phyloP scores from a whole-genome alignment of 306 rosid species.

The Malus orientalis region DNA sequence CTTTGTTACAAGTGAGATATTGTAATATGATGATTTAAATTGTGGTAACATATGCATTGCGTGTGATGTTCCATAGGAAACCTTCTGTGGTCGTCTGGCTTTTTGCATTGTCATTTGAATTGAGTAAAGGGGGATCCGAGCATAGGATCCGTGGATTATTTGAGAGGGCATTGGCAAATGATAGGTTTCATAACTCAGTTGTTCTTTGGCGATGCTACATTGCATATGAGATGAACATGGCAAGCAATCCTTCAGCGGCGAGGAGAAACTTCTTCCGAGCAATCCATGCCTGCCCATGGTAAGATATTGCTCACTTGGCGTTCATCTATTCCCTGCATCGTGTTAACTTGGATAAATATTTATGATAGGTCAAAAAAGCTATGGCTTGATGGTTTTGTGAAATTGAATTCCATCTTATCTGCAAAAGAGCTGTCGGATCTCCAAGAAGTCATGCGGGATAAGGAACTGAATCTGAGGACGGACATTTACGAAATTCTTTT shows the following conservation, averaged over 20 bases:
- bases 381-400: constrained; percentile 89
- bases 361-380: constrained; percentile 72
- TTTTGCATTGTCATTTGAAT: constrained; percentile 74
- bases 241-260: constrained; percentile 58
- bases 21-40: not conserved
- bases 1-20: not conserved
- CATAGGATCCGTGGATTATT: constrained; percentile 84
- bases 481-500: constrained; percentile 91
- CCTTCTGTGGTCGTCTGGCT: constrained; percentile 76
- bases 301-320: constrained; percentile 18
- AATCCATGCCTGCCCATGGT: constrained; percentile 97
- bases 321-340: not conserved
- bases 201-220: constrained; percentile 86
- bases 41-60: not conserved
- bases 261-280: constrained; percentile 86
- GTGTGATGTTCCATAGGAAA: constrained; percentile 42
- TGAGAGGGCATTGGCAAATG: constrained; percentile 68
- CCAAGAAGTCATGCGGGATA: constrained; percentile 96
- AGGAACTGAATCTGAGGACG: constrained; percentile 86
- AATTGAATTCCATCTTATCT: constrained; percentile 51
- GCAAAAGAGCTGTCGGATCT: constrained; percentile 93
- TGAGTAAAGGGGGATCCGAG: constrained; percentile 58
- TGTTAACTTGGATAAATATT: not conserved
- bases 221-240: constrained; percentile 52
- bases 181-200: constrained; percentile 53